Evolutionary conservation across 2,329 filamentous ascomycete genomes (phyloP).

Genomic region (Botrytis fabae): DNA sequence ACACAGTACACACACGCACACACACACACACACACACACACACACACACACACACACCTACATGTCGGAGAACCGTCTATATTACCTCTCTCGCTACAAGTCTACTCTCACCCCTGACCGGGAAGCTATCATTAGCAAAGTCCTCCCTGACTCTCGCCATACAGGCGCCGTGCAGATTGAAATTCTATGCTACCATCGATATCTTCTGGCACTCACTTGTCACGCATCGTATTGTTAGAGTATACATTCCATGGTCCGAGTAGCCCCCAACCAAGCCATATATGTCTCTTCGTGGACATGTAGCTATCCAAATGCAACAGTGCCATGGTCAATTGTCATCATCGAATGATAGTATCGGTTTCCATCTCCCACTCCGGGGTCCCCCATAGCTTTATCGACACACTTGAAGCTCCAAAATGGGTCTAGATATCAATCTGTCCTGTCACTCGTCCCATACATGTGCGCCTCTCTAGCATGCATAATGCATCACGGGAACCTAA

Average conservation of each 20-base stretch:
- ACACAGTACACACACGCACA: background rate
- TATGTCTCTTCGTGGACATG: background rate
- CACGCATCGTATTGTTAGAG: background rate
- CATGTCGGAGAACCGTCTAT: background rate
- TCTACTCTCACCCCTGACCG: background rate
- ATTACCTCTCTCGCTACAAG: background rate
- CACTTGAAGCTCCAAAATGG: background rate
- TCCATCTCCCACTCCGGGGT: background rate
- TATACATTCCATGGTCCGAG: background rate
- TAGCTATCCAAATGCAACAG: background rate
- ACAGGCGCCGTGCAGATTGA: background rate
- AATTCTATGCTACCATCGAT: background rate
- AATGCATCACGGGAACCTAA: slow-evolving; percentile 4
- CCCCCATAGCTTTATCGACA: slow-evolving; percentile 1
- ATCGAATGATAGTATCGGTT: background rate
- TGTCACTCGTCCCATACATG: background rate
- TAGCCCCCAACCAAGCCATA: background rate
- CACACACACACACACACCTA: background rate
- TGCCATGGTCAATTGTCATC: no score
- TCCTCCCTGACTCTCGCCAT: background rate
- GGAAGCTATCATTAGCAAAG: background rate
- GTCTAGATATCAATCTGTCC: background rate
- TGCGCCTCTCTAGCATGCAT: background rate
- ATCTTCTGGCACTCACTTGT: background rate
- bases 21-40: no score